These are phyloP conservation scores for Trifolium dubium DNA, from an alignment of 306 rosid species.

Conservation along the genomic window DNA sequence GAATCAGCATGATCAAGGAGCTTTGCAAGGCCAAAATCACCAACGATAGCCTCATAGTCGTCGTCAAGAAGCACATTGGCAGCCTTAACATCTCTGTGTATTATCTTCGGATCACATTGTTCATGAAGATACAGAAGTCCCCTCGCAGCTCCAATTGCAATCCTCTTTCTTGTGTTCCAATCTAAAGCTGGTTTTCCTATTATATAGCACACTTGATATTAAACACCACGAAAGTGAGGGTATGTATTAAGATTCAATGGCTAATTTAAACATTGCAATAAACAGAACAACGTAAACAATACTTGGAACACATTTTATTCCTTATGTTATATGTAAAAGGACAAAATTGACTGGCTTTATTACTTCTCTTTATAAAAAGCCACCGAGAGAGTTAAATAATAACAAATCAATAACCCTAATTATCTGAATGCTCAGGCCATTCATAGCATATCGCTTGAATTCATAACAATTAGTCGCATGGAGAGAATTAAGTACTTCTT, in stretches of 20 bases:
- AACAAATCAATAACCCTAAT: background rate
- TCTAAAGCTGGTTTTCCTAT: conserved; percentile 91
- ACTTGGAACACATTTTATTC: too few relatives aligned
- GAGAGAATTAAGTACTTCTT: conserved; percentile 64
- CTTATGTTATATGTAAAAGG: background rate
- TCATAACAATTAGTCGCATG: background rate
- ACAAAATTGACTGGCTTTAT: background rate
- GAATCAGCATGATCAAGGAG: conserved; percentile 96
- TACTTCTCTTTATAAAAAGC: conserved; percentile 5
- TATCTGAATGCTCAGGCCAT: background rate
- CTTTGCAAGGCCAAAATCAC: conserved; percentile 98
- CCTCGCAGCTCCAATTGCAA: conserved; percentile 96
- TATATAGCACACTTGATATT: conserved; percentile 29
- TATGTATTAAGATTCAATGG: background rate
- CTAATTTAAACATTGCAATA: conserved; percentile 9
- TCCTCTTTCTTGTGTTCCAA: conserved; percentile 93
- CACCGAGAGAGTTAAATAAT: background rate
- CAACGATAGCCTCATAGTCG: conserved; percentile 81
- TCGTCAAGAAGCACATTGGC: conserved; percentile 97
- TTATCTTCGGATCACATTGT: conserved; percentile 98
- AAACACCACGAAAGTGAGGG: background rate
- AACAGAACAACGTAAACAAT: conserved; percentile 5
- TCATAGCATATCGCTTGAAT: conserved; percentile 3
- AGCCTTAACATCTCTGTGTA: conserved; percentile 97
- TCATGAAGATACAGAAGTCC: conserved; percentile 94